Conservation (phyloP, 202 grass and related monocot species). For the Carex arenaria region DNA sequence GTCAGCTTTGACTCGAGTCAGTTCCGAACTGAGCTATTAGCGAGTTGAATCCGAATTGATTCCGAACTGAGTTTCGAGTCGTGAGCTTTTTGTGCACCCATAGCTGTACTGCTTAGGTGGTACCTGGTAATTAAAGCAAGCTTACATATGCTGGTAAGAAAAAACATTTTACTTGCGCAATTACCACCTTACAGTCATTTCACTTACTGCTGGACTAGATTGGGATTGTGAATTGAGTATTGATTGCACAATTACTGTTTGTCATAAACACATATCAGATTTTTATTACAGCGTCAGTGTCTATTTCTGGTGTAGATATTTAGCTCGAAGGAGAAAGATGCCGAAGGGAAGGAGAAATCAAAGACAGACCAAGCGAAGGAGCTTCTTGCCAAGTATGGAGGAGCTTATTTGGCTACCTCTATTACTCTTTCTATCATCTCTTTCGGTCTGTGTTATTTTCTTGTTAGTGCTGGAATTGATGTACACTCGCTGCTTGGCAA, state of each 20-base stretch:
- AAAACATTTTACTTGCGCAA: neutral
- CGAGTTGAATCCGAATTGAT: too few relatives aligned
- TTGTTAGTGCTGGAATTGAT: constrained; percentile 82
- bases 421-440: constrained; percentile 90
- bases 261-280: neutral
- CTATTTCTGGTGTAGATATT: constrained; percentile 55
- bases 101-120: neutral
- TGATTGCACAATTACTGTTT: neutral
- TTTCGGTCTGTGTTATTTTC: constrained; percentile 85
- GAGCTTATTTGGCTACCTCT: constrained; percentile 91
- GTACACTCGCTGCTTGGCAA: constrained; percentile 72
- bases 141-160: neutral
- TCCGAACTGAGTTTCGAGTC: too few relatives aligned
- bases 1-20: too few relatives aligned
- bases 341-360: constrained; percentile 49
- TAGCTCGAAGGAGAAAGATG: constrained; percentile 52
- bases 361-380: constrained; percentile 85
- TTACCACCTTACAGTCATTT: neutral
- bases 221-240: neutral
- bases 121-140: neutral
- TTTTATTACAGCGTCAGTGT: neutral
- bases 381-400: constrained; percentile 89
- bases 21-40: too few relatives aligned
- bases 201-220: neutral
- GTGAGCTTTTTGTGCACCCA: too few relatives aligned